Evolutionary conservation across 2,329 filamentous ascomycete species (phyloP).

Genomic region (Penicillium thymicola): DNA sequence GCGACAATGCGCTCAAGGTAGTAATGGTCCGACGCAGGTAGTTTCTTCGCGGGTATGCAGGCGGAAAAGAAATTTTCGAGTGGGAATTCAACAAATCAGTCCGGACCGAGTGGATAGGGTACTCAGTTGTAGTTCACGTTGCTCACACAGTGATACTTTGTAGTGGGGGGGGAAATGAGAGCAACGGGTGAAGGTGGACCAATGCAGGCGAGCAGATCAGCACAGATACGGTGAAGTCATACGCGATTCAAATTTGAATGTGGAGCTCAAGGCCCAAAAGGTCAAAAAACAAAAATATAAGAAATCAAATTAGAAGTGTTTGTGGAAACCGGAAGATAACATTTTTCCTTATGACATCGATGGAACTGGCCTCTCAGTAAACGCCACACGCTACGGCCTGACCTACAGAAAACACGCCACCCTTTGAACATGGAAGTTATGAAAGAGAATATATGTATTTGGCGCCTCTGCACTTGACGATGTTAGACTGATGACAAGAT

Average conservation of each 20-base stretch:
- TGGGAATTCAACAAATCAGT: neutral
- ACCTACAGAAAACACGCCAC: slow-evolving; percentile 1
- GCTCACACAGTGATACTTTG: slow-evolving; percentile 12
- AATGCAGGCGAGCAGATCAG: slow-evolving; percentile 16
- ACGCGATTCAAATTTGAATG: neutral
- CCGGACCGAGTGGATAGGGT: neutral
- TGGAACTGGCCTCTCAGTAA: slow-evolving; percentile 14
- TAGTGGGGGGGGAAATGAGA: slow-evolving; percentile 19
- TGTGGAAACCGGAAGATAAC: neutral
- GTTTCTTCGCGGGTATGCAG: neutral
- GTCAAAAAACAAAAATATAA: neutral
- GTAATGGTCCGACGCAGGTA: slow-evolving; percentile 5
- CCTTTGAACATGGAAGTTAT: neutral
- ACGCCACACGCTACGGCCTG: slow-evolving; percentile 22
- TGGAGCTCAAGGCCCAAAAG: slow-evolving; percentile 1
- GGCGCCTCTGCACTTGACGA: neutral
- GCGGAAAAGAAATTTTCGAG: neutral
- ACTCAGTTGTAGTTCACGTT: slow-evolving; percentile 2
- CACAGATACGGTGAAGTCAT: slow-evolving; percentile 8
- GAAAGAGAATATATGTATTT: neutral
- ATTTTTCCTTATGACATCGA: slow-evolving; percentile 27
- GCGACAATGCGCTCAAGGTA: slow-evolving; percentile 7
- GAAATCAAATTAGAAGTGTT: neutral
- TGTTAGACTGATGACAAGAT: neutral
- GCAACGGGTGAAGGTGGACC: slow-evolving; percentile 19